A percentile compares a stretch with the other conserved stretches of the same genome.
These are phyloP conservation scores for Prunus dulcis DNA, from an alignment of 306 rosid species.

Conservation along the genomic window DNA sequence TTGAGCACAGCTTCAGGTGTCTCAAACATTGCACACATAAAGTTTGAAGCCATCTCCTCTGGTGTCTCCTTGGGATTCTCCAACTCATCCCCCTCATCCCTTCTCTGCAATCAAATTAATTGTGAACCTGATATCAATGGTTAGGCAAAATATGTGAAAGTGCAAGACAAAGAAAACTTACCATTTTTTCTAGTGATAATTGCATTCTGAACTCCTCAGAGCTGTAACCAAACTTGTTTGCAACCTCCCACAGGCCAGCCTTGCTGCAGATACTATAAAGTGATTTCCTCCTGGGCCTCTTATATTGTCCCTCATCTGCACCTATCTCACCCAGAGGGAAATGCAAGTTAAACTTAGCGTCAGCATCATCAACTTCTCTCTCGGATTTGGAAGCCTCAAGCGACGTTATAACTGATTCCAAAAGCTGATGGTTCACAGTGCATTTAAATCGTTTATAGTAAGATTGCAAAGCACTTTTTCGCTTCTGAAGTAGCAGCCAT, in stretches of 20 bases:
- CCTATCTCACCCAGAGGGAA: slow-evolving; percentile 91
- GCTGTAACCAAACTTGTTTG: slow-evolving; percentile 88
- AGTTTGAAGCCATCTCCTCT: slow-evolving; percentile 69
- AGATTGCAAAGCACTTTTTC: slow-evolving; percentile 78
- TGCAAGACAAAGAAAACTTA: slow-evolving; percentile 35
- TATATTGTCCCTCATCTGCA: slow-evolving; percentile 91
- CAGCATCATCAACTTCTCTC: slow-evolving; percentile 97
- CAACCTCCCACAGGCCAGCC: slow-evolving; percentile 98
- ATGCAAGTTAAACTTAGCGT: slow-evolving; percentile 92
- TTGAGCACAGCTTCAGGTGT: slow-evolving; percentile 86
- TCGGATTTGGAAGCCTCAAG: slow-evolving; percentile 91
- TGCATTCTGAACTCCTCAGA: slow-evolving; percentile 91
- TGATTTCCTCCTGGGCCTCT: slow-evolving; percentile 91
- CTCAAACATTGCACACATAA: slow-evolving; percentile 80
- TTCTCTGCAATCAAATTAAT: slow-evolving; percentile 41
- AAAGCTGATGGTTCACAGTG: slow-evolving; percentile 49
- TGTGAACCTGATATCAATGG: neutral
- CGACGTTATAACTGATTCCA: slow-evolving; percentile 81
- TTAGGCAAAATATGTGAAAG: slow-evolving; percentile 16
- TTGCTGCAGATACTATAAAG: slow-evolving; percentile 66
- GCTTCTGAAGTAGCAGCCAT: slow-evolving; percentile 92
- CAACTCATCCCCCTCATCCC: slow-evolving; percentile 46
- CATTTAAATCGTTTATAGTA: slow-evolving; percentile 72
- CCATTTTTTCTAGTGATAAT: slow-evolving; percentile 71
- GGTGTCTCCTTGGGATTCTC: slow-evolving; percentile 97